Base-by-base conservation (phyloP, 1,284 basidiomycete species). In the Malassezia psittaci region DNA sequence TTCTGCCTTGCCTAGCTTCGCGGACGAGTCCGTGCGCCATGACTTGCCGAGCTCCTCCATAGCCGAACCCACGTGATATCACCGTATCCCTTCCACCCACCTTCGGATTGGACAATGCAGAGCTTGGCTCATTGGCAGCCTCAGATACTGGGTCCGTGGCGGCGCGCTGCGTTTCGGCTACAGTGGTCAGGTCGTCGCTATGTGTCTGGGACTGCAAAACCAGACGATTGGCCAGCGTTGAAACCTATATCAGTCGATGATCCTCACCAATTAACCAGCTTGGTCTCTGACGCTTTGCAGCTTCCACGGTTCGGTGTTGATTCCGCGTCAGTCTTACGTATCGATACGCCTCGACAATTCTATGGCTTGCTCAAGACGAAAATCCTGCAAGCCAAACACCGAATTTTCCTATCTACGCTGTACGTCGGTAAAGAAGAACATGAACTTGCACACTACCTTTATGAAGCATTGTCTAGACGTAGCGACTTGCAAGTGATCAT, bases 401-500 rank as follows among this genome's bases (percentile, higher is more conserved):
- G 68, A 2, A 71, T 71, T 40, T 67, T 68, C 34, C 51, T 71
- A 36, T 57, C 65, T 9, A 66, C 65, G 6, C 63, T 71, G 11
- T 71, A 71, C 44, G 61, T 71, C 33, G 68, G 68, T 10, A 67
- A 66, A 42, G 67, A 68, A 18, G 68, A 71, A 48, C 54, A 46
- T 1, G 64, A 69, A 37, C 60, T 71, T 16, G 50, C 54, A n/a
- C 52, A 57, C 7, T 54, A 55, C 34, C 51, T 72, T 1, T 55
- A 57, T 6, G 35, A 39, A 1, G 62, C 67, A 5, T 56, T 74
- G 2, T 18, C 21, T 9, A 44, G 75, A 2, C 86, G 85, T 56
- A 81, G 82, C 0, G 63, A 78, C 2, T 79, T 98, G 1, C 80
- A 83, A 24, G 77, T 93, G 13, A 79, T 85, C 45, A 77, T 98